A percentile compares a stretch with the other conserved stretches of the same genome.
Evolutionary conservation across 257 asterid species (phyloP).

Genomic region (Nicotiana attenuata): DNA sequence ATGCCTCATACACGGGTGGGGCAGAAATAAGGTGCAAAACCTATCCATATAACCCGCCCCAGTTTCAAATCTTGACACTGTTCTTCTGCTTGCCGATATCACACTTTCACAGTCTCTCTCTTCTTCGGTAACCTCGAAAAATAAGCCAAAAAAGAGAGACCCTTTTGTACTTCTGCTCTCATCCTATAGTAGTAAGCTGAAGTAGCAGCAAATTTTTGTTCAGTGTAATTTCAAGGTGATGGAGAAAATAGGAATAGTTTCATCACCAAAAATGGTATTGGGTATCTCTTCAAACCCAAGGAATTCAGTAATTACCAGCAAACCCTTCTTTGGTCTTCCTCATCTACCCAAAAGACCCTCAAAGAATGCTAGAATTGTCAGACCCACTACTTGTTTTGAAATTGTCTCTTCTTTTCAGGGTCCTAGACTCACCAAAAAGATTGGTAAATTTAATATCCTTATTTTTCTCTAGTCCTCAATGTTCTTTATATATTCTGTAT

Average conservation of each 20-base stretch:
- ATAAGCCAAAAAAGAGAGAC: not conserved
- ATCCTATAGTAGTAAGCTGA: not conserved
- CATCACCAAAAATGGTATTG: conserved; percentile 61
- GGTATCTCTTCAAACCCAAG: conserved; percentile 51
- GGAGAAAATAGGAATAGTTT: conserved; percentile 62
- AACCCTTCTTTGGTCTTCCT: conserved; percentile 54
- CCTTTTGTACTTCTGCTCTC: not conserved
- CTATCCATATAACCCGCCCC: conserved; percentile 10
- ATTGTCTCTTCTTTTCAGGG: conserved; percentile 38
- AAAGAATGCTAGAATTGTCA: conserved; percentile 23
- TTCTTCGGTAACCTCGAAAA: not conserved
- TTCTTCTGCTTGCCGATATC: not conserved
- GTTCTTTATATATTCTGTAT: not conserved
- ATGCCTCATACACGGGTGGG: not conserved
- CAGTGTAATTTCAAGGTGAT: conserved; percentile 16
- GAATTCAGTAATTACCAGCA: conserved; percentile 35
- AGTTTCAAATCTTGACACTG: not conserved
- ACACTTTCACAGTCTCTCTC: too few species aligned
- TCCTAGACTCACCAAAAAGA: conserved; percentile 40
- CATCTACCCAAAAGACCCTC: conserved; percentile 33
- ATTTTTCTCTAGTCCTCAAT: not conserved
- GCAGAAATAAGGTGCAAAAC: not conserved
- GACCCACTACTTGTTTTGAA: conserved; percentile 32
- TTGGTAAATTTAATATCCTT: conserved; percentile 33
- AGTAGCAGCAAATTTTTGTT: not conserved